Evolutionary conservation across 2,329 filamentous ascomycete genomes (phyloP), one percentile per base, ranked within the genome.

Genomic region (Arthrobotrys pseudoclavata): DNA sequence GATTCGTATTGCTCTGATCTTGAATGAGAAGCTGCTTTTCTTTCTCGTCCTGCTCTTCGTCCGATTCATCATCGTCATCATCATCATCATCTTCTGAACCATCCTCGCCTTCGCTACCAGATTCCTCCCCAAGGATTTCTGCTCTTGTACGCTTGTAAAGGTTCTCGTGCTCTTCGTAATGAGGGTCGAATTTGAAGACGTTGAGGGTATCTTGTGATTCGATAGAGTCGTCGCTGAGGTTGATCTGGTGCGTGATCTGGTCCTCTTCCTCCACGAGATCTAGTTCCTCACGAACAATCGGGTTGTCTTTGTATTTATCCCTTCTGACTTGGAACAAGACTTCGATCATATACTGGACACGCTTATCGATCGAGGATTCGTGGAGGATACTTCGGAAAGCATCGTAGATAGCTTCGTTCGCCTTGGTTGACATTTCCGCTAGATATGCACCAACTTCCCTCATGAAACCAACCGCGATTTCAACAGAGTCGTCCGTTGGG

Each of bases 341-440:
- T 84, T 99, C 96, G 71, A 99, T 95, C 92, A 97, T 97, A 85
- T 98, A 99, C 85, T 99, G 96, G n/a, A 95, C 94, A 80, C 96
- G 89, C 87, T 97, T 97, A 83, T 98, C 95, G 83, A 99, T 97
- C 82, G 96, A 94, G 52, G 94, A 94, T 84, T 99, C 96, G 85
- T 99, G 95, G 7, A 99, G 86, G 79, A 98, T 97, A 81, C 91
- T 95, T 81, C 96, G 87, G 86, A 99, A 97, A 84, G 97, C 94
- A 82, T 99, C 96, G 82, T 97, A 99, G 6, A 99, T 93, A 24
- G 91, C 92, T 80, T 95, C 89, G 31, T 94, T 91, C 82, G 98
- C 97, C 10, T 92, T 88, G 0, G 90, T 88, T 82, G 93, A 96
- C 94, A 98, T 97, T 83, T 97, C 94, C 83, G 98, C 95, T 80